Evolutionary conservation across 305 asterid species (phyloP), one percentile per base, ranked within the genome.

Genomic region (Fraxinus latifolia): DNA sequence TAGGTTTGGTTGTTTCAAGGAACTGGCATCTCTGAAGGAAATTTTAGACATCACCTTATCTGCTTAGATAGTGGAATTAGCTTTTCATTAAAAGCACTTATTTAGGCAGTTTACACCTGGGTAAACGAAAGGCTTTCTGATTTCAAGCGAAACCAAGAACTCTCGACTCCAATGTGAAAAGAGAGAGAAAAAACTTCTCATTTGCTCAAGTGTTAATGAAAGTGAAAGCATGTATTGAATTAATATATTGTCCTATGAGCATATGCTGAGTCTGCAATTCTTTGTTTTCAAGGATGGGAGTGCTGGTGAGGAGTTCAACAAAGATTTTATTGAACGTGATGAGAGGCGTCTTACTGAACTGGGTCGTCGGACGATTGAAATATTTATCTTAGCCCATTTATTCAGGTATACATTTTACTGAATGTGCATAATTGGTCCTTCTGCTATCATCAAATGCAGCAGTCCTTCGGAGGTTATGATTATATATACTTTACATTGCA

Each of bases 261-360:
- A 71, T 76, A 34, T 47, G 65, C 77, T 77, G 82, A 62, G 75
- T 78, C 79, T 84, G 58, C 17, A 84, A 29, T 77, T 67, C 4
- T 67, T 27, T 67, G 9, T 79, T 80, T 83, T 83, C 36, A 27
- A 96, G 99, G 99, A 93, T 87, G 98, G 93, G 71, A 42, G 85
- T 82, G 82, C 95, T 62, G 98, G 97, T 34, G 98, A 96, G 89
- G 97, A 95, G 74, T 87, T 90, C 68, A 93, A 89, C 84, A 92
- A 91, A 87, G 98, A 96, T 87, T 91, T 93, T 81, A 89, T 93
- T 83, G 97, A 92, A 80, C 90, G 91, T 53, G 97, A 67, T 12
- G 74, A 67, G 37, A 67, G 74, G 8, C 74, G 74, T 29, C 74
- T 67, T 67, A 67, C 74, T 67, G 74, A 67, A 67, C 37, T 67